Conservation (phyloP, 2,329 filamentous ascomycete genomes). For the Calonectria pteridis region DNA sequence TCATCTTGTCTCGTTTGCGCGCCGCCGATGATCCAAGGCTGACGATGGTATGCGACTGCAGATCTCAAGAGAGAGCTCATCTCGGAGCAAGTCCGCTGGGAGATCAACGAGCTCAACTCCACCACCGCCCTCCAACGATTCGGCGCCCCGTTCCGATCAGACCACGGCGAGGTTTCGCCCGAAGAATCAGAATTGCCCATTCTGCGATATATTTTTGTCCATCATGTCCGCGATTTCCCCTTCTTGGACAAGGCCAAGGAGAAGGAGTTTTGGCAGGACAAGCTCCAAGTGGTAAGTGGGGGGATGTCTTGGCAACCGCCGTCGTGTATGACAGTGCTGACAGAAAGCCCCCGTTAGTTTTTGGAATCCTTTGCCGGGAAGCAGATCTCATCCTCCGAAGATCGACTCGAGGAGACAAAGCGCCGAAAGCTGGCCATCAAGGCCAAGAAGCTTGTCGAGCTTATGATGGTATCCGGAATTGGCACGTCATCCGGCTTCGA, state of each 20-base stretch:
- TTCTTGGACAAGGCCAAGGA: conserved; percentile 97
- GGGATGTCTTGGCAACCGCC: background rate
- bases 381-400: conserved; percentile 96
- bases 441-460: conserved; percentile 93
- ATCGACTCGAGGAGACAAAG: conserved; percentile 96
- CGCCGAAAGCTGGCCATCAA: conserved; percentile 91
- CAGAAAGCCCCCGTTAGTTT: conserved; percentile 69
- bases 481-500: conserved; percentile 97
- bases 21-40: conserved; percentile 20
- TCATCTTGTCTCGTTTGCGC: conserved; percentile 27
- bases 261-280: conserved; percentile 99
- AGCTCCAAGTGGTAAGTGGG: conserved; percentile 85
- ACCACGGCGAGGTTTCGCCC: conserved; percentile 91
- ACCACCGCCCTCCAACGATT: conserved; percentile 95
- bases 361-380: conserved; percentile 97
- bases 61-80: conserved; percentile 97
- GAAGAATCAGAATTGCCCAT: conserved; percentile 95
- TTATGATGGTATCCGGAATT: conserved; percentile 99
- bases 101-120: conserved; percentile 93
- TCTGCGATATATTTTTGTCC: conserved; percentile 95
- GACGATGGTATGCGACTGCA: conserved; percentile 23
- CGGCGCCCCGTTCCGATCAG: conserved; percentile 93
- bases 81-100: conserved; percentile 87
- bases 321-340: conserved; percentile 21
- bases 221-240: conserved; percentile 97